Conservation (phyloP, 2,329 filamentous ascomycete genomes). For the Penicillium sp. region DNA sequence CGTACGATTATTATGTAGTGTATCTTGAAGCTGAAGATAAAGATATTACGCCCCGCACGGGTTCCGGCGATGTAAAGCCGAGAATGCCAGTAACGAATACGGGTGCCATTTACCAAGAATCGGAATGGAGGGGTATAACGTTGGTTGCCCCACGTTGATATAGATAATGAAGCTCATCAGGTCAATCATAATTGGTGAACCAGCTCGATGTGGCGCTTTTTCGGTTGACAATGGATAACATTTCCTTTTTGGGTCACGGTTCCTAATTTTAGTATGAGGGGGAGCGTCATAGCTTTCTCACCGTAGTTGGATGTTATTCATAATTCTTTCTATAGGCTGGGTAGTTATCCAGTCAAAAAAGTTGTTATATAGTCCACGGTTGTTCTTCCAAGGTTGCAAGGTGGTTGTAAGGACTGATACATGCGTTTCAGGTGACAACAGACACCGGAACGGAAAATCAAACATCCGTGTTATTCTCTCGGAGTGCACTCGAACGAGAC, state of each 20-base stretch:
- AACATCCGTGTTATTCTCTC: not conserved
- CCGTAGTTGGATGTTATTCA: not conserved
- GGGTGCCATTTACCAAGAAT: not conserved
- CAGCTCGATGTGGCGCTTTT: not conserved
- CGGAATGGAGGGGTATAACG: not conserved
- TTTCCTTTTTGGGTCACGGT: constrained; percentile 3
- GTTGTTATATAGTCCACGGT: not conserved
- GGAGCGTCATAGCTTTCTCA: not conserved
- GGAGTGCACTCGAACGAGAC: too few relatives aligned
- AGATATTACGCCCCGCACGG: constrained; percentile 11
- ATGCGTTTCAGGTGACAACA: not conserved
- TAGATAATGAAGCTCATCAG: not conserved
- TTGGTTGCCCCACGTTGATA: not conserved
- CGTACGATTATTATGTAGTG: not conserved
- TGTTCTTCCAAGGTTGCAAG: not conserved
- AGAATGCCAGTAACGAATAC: not conserved
- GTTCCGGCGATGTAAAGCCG: constrained; percentile 13
- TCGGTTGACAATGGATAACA: not conserved
- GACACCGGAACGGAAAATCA: not conserved
- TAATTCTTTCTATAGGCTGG: too few relatives aligned
- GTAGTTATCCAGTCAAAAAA: not conserved
- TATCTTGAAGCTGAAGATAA: not conserved
- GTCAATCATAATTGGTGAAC: not conserved
- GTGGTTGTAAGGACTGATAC: not conserved
- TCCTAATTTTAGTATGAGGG: not conserved